Base-by-base conservation (phyloP, 2,329 filamentous ascomycete species). In the Calonectria hawksworthii region DNA sequence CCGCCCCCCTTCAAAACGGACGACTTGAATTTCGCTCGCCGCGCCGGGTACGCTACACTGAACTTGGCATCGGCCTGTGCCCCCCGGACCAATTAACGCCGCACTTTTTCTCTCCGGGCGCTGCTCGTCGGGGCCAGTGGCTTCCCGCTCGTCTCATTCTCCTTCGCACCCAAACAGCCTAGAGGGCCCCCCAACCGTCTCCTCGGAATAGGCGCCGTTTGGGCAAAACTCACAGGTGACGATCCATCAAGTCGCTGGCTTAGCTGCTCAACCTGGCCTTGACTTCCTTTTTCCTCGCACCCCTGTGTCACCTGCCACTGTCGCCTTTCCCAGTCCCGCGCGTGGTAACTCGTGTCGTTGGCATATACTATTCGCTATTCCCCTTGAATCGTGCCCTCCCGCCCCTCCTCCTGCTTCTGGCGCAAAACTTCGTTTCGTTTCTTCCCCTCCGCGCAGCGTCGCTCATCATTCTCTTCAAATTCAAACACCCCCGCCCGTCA, bases 1-100 rank as follows among this genome's bases (percentile, higher is more conserved):
- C 59, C 41, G 34, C 74, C 74, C 70, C 51, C 51, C 69, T 47
- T 41, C 67, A 30, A 70, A 70, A 63, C 68, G 52, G 30, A 51
- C 71, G 71, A 73, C 66, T 65, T 73, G 66, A 50, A 73, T 61
- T 73, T 73, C 66, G 71, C 71, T 73, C 59, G 66, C 59, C 59
- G 47, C 66, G 38, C 51, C 71, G 67, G 66, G 71, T 73, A 69
- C 71, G 71, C 71, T 73, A 73, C 71, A 44, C 47, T 73, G 65
- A 67, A 70, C 66, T 70, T 65, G 61, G 71, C 56, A 51, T 66
- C 59, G 71, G 59, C 51, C 47, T 56, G 47, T 64, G 32, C 41
- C 38, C 66, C 47, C 32, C 51, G 66, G 32, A 23, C 71, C 71
- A 73, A 73, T 70, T 66, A 41, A 64, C 59, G 59, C 36, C 59